phyloP scores from a whole-genome alignment of 352 stramenopile genomes.

The Paralagenidium karlingii region DNA sequence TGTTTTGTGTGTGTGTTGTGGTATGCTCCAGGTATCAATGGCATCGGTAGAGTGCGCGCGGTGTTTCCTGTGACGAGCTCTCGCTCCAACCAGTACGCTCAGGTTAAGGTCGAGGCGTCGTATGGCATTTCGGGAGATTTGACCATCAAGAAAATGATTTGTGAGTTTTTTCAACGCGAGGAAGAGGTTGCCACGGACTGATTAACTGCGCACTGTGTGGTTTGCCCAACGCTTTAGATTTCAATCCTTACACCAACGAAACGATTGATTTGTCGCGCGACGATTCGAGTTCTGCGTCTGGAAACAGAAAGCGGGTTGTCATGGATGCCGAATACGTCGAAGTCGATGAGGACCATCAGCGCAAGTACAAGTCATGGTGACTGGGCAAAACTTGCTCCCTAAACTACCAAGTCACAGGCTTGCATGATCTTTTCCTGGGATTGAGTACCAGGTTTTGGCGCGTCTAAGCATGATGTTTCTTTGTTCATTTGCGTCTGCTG shows the following conservation, averaged over 20 bases:
- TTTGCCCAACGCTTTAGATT: slow-evolving; percentile 34
- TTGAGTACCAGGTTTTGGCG: neutral
- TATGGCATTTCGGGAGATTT: slow-evolving; percentile 21
- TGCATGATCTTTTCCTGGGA: neutral
- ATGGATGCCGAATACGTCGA: slow-evolving; percentile 69
- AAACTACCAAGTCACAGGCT: neutral
- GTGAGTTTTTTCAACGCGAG: too few species aligned
- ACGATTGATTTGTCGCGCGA: slow-evolving; percentile 54
- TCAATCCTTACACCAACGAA: slow-evolving; percentile 34
- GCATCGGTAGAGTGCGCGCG: slow-evolving; percentile 39
- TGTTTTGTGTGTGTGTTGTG: neutral
- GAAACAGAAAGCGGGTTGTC: slow-evolving; percentile 49
- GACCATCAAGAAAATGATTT: slow-evolving; percentile 42
- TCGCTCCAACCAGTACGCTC: slow-evolving; percentile 14
- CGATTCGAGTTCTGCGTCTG: slow-evolving; percentile 9
- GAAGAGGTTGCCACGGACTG: neutral
- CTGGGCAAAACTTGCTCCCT: neutral
- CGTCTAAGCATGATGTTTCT: neutral
- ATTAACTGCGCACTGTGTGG: neutral
- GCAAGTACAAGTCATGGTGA: neutral
- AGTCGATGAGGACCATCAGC: slow-evolving; percentile 10
- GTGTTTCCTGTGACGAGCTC: slow-evolving; percentile 43
- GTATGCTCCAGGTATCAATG: slow-evolving; percentile 41
- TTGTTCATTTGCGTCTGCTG: slow-evolving; percentile 1
- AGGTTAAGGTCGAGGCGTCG: slow-evolving; percentile 38